phyloP scores from a whole-genome alignment of 2,329 filamentous ascomycete genomes.

The Colletotrichum noveboracense region DNA sequence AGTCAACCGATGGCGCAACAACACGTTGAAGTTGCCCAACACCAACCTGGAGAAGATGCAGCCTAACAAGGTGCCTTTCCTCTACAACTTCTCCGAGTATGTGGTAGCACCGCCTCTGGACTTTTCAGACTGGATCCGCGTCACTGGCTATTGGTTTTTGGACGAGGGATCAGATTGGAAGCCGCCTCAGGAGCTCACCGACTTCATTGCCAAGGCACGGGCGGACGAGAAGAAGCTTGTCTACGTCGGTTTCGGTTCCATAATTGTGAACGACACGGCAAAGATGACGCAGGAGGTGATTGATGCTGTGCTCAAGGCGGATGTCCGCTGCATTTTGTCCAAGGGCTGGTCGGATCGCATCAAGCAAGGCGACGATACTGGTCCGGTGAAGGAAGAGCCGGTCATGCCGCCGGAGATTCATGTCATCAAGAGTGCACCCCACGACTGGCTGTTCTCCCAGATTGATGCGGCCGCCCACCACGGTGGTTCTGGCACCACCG shows the following conservation, averaged over 20 bases:
- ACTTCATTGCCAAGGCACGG: constrained; percentile 85
- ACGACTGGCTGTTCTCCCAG: constrained; percentile 95
- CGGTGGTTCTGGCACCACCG: constrained; percentile 92
- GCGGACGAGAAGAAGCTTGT: constrained; percentile 88
- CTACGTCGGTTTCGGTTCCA: constrained; percentile 96
- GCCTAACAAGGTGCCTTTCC: constrained; percentile 94
- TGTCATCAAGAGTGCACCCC: constrained; percentile 87
- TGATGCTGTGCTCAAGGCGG: constrained; percentile 87
- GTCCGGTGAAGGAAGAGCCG: constrained; percentile 61
- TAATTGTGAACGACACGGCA: constrained; percentile 88
- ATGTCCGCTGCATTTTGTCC: constrained; percentile 91
- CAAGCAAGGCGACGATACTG: constrained; percentile 34
- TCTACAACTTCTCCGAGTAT: constrained; percentile 95
- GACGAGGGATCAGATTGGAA: constrained; percentile 74
- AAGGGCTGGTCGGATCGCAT: constrained; percentile 95
- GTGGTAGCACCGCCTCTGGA: constrained; percentile 95
- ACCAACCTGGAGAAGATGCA: constrained; percentile 92
- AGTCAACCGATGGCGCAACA: constrained; percentile 91
- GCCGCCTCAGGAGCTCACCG: constrained; percentile 75
- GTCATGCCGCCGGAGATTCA: constrained; percentile 82
- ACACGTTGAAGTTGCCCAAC: constrained; percentile 75
- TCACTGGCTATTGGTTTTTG: constrained; percentile 98
- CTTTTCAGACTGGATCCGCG: constrained; percentile 96
- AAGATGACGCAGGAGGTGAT: constrained; percentile 93
- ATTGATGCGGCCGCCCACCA: constrained; percentile 96